Percentiles rank a stretch among this genome's conserved stretches.
Evolutionary conservation across 164 flowering plant genomes (phyloP).

Genomic region (Piper betle): DNA sequence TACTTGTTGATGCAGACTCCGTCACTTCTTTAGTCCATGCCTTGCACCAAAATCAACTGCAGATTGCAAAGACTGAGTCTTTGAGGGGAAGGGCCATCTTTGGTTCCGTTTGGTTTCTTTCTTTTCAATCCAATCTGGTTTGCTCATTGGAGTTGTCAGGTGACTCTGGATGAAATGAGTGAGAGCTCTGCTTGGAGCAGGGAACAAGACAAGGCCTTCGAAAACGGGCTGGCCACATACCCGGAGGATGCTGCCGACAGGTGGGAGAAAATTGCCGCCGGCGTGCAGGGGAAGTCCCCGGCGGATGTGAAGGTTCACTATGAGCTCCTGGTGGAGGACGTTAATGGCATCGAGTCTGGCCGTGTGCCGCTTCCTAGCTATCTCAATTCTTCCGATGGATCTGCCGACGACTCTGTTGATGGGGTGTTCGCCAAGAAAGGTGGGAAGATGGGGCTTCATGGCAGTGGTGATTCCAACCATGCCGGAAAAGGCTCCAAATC

Average conservation of each 20-base stretch:
- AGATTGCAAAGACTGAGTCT: neutral
- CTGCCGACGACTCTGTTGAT: slow-evolving; percentile 33
- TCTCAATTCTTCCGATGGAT: slow-evolving; percentile 46
- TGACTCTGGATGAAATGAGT: slow-evolving; percentile 46
- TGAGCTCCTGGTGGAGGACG: slow-evolving; percentile 65
- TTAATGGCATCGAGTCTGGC: slow-evolving; percentile 64
- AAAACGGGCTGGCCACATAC: slow-evolving; percentile 63
- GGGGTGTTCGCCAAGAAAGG: slow-evolving; percentile 53
- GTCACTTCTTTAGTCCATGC: too few species aligned
- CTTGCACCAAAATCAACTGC: too few species aligned
- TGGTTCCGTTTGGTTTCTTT: neutral
- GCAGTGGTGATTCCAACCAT: slow-evolving; percentile 4
- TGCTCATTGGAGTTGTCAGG: slow-evolving; percentile 10
- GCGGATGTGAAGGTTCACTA: slow-evolving; percentile 72
- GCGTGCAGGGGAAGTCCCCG: slow-evolving; percentile 59
- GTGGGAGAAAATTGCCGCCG: slow-evolving; percentile 83
- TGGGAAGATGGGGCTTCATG: slow-evolving; percentile 23
- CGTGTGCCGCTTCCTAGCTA: slow-evolving; percentile 60
- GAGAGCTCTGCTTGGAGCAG: slow-evolving; percentile 54
- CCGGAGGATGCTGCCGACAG: slow-evolving; percentile 55
- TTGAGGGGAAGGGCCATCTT: too few species aligned
- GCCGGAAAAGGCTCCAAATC: too few species aligned
- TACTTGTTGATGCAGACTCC: neutral
- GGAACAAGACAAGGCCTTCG: slow-evolving; percentile 83
- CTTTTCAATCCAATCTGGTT: neutral